A percentile compares a stretch with the other conserved stretches of the same genome.
These are phyloP conservation scores for Priceomyces castillae DNA, from an alignment of 805 yeast genomes.

Conservation along the genomic window DNA sequence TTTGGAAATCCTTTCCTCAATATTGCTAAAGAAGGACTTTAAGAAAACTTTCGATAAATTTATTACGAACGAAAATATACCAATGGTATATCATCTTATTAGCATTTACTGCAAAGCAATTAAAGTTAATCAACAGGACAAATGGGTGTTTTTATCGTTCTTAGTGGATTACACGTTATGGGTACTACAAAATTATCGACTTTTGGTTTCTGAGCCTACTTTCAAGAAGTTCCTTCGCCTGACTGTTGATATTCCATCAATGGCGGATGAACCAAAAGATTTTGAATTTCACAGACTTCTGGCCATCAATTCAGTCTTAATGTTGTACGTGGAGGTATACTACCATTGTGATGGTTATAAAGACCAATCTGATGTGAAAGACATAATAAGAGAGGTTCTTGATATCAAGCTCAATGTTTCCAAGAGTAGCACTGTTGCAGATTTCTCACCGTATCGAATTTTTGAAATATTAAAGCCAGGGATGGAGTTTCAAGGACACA, in stretches of 20 bases:
- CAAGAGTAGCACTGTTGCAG: not conserved
- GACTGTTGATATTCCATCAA: slow-evolving; percentile 17
- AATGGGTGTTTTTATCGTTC: slow-evolving; percentile 29
- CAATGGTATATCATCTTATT: slow-evolving; percentile 26
- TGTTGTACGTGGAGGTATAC: slow-evolving; percentile 18
- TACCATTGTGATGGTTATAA: slow-evolving; percentile 34
- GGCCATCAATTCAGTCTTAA: slow-evolving; percentile 6
- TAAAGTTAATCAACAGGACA: slow-evolving; percentile 15
- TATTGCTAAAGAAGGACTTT: slow-evolving; percentile 19
- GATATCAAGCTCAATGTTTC: not conserved
- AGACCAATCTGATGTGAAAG: slow-evolving; percentile 19
- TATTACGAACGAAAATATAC: slow-evolving; percentile 16
- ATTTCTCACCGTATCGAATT: slow-evolving; percentile 7
- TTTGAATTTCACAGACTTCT: slow-evolving; percentile 6
- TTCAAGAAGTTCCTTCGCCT: slow-evolving; percentile 25
- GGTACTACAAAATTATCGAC: slow-evolving; percentile 15
- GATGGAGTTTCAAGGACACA: not conserved
- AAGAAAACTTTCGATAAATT: slow-evolving; percentile 21
- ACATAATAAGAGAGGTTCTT: not conserved
- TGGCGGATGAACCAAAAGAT: slow-evolving; percentile 6
- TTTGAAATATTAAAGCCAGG: slow-evolving; percentile 8
- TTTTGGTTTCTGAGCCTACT: slow-evolving; percentile 17
- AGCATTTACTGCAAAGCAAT: slow-evolving; percentile 28
- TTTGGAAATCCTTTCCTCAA: slow-evolving; percentile 21
- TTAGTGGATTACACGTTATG: slow-evolving; percentile 20